A percentile compares a stretch with the other conserved stretches of the same genome.
phyloP scores from a whole-genome alignment of 345 rosid species.

The Salix viminalis region DNA sequence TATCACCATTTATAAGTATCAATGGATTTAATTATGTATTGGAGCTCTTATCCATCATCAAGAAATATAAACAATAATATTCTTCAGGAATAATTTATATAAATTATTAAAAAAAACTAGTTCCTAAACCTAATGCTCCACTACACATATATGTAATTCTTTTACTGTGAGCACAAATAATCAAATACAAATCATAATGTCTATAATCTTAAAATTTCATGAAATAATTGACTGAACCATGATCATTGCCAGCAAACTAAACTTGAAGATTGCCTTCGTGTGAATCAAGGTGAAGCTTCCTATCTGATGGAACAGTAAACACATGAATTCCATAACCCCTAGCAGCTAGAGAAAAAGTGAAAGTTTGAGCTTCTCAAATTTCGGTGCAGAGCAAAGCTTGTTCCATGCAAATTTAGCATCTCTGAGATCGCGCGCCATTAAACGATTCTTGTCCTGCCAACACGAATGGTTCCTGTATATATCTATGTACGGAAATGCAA shows the following conservation, averaged over 20 bases:
- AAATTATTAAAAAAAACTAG: too few relatives aligned
- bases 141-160: too few relatives aligned
- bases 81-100: too few relatives aligned
- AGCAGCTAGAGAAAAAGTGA: constrained; percentile 64
- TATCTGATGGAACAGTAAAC: constrained; percentile 61
- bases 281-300: constrained; percentile 32
- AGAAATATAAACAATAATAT: too few relatives aligned
- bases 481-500: constrained; percentile 29
- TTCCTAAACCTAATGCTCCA: too few relatives aligned
- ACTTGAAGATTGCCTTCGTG: constrained; percentile 51
- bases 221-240: constrained; percentile 55
- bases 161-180: too few relatives aligned
- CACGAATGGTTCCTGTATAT: not conserved
- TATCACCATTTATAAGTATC: too few relatives aligned
- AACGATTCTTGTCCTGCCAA: constrained; percentile 9
- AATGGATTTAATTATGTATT: too few relatives aligned
- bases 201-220: too few relatives aligned
- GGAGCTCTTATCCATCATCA: too few relatives aligned
- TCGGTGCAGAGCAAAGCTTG: constrained; percentile 52
- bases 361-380: constrained; percentile 54
- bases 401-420: constrained; percentile 59
- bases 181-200: too few relatives aligned
- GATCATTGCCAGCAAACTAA: constrained; percentile 55
- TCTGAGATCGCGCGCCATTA: constrained; percentile 47
- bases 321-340: constrained; percentile 67